A percentile compares a stretch with the other conserved stretches of the same genome.
Evolutionary conservation across 176 grass and related monocot genomes (phyloP).

Genomic region (Triticum turgidum): DNA sequence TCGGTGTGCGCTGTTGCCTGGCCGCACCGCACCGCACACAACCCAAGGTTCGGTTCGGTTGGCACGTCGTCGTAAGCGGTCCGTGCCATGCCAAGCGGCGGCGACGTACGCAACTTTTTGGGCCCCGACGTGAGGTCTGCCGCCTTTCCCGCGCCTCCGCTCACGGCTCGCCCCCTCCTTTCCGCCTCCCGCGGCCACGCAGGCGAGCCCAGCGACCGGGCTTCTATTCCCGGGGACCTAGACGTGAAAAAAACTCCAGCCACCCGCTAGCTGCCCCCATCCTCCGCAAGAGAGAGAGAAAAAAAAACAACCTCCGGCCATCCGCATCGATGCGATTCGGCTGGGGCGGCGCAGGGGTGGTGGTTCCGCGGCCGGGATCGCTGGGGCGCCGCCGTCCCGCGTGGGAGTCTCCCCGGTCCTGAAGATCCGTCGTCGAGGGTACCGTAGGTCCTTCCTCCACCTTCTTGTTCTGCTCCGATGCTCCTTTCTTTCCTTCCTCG

Average conservation of each 20-base stretch:
- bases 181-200: too few relatives aligned
- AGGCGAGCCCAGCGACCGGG: too few relatives aligned
- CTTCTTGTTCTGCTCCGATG: background rate
- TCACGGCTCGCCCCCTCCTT: too few relatives aligned
- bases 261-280: too few relatives aligned
- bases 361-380: conserved; percentile 6
- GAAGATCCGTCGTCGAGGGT: background rate
- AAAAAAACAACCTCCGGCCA: background rate
- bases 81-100: background rate
- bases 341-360: conserved; percentile 13
- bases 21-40: too few relatives aligned
- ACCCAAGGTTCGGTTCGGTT: background rate
- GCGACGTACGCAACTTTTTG: background rate
- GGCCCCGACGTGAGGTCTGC: background rate
- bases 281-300: too few relatives aligned
- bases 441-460: too few relatives aligned
- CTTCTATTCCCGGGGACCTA: background rate
- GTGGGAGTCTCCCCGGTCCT: conserved; percentile 9
- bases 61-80: too few relatives aligned
- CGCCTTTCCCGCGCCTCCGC: background rate
- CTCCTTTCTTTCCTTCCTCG: background rate
- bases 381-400: conserved; percentile 1
- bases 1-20: conserved; percentile 27
- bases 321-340: conserved; percentile 41
- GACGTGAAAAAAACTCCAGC: background rate